Percentiles rank a stretch among this genome's conserved stretches.
These are phyloP conservation scores for Cercospora nicotianae DNA, from an alignment of 2,329 filamentous ascomycete species.

Conservation along the genomic window DNA sequence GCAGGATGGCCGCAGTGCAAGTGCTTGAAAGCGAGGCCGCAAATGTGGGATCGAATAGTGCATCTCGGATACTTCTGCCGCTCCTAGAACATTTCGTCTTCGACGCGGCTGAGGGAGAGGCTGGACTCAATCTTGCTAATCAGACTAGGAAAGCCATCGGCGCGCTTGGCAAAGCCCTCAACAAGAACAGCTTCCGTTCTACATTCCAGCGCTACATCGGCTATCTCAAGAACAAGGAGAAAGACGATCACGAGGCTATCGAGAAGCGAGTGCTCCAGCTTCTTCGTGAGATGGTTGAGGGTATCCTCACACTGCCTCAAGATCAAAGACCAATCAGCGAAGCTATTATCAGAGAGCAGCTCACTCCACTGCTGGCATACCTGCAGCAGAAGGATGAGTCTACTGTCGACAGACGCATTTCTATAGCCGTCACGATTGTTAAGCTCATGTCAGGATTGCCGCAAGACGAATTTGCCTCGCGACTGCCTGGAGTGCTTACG, in stretches of 20 bases:
- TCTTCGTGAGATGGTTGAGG: slow-evolving; percentile 77
- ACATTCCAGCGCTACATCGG: slow-evolving; percentile 80
- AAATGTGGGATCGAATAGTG: slow-evolving; percentile 71
- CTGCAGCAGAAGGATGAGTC: slow-evolving; percentile 93
- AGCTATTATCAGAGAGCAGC: slow-evolving; percentile 65
- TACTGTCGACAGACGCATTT: slow-evolving; percentile 88
- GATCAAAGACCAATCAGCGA: slow-evolving; percentile 25
- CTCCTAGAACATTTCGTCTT: slow-evolving; percentile 94
- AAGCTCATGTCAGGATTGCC: slow-evolving; percentile 84
- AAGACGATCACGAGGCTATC: slow-evolving; percentile 48
- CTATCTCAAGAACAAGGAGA: slow-evolving; percentile 76
- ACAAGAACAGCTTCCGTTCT: slow-evolving; percentile 88
- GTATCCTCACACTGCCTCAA: slow-evolving; percentile 53
- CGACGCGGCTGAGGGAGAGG: slow-evolving; percentile 74
- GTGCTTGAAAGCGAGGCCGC: slow-evolving; percentile 69
- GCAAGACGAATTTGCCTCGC: slow-evolving; percentile 67
- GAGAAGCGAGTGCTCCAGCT: slow-evolving; percentile 85
- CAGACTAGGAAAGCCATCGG: slow-evolving; percentile 83
- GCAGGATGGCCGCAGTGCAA: slow-evolving; percentile 79
- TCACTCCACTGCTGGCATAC: slow-evolving; percentile 78
- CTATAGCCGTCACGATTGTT: slow-evolving; percentile 82
- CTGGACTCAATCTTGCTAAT: slow-evolving; percentile 76
- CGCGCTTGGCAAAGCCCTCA: slow-evolving; percentile 69
- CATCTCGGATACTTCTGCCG: slow-evolving; percentile 85
- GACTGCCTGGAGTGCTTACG: slow-evolving; percentile 78